Evolutionary conservation across 768 basidiomycete genomes (phyloP), one percentile per base, ranked within the genome.

Genomic region (Russula earlei): DNA sequence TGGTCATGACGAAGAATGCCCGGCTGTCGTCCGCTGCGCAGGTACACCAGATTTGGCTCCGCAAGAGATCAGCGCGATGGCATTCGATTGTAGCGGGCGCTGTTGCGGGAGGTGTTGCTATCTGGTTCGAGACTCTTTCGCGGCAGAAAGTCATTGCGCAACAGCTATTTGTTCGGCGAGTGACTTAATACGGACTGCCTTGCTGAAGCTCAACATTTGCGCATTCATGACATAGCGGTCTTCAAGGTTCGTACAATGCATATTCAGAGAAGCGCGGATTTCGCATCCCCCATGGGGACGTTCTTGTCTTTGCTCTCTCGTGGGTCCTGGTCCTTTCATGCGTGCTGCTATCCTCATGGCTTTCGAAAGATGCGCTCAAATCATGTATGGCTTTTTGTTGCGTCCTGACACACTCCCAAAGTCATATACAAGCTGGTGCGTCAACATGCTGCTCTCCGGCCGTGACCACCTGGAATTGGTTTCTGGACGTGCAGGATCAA

Each of bases 171-270:
- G 91, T 95, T 49, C 81, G 91, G 90, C 83, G 54, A 48, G 82
- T 72, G 8, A 25, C 10, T 2, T 37, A 5, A 1, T 25, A 27
- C 55, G 7, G 50, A 20, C 29, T 29, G 22, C 50, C 14, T 29
- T 48, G 24, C 10, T 29, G 24, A 33, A 29, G 24, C 38, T 58
- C 24, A 47, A 40, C 12, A 37, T 9, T 29, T 20, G 8, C 19
- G 3, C 19, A 14, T 42, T 10, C 41, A 24, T 17, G 25, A 47
- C 20, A 49, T 52, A 91, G 92, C 45, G 93, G 94, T 3, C 73
- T 97, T 7, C 94, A 97, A 68, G 93, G 91, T 1, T 82, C 84
- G 1, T 95, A 88, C 67, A 95, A 94, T 64, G 77, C 81, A 8
- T 84, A 83, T 63, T 82, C 90, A 1, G 75, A 76, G 2, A 80